These are phyloP conservation scores for Globisporangium okanoganense DNA, from an alignment of 352 stramenopile genomes.

Conservation along the genomic window DNA sequence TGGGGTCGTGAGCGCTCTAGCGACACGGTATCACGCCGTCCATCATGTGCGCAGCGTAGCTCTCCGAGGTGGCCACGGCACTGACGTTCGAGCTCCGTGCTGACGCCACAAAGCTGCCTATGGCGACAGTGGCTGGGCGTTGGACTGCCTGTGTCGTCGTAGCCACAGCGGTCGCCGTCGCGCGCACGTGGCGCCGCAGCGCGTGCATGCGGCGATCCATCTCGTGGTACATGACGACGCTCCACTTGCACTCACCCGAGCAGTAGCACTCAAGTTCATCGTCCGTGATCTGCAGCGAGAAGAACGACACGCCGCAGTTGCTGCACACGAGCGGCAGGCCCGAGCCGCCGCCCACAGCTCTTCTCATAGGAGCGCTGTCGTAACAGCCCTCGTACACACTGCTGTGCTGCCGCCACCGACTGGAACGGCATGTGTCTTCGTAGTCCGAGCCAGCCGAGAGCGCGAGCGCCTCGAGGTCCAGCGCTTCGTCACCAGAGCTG, in stretches of 20 bases:
- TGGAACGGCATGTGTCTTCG: constrained; percentile 19
- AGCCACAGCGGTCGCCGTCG: background rate
- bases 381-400: background rate
- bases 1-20: constrained; percentile 7
- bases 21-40: constrained; percentile 31
- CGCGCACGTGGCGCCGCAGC: constrained; percentile 28
- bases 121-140: background rate
- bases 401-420: constrained; percentile 5
- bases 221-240: constrained; percentile 81
- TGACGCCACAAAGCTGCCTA: background rate
- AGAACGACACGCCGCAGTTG: constrained; percentile 84
- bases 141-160: background rate
- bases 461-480: constrained; percentile 43
- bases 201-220: constrained; percentile 70
- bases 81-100: background rate
- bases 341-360: constrained; percentile 28
- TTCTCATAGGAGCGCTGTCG: constrained; percentile 4
- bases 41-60: constrained; percentile 19
- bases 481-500: constrained; percentile 31
- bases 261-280: constrained; percentile 78
- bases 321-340: constrained; percentile 71
- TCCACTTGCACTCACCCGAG: constrained; percentile 88
- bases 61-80: constrained; percentile 3
- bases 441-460: constrained; percentile 24
- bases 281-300: constrained; percentile 59